Percentiles rank a stretch among this genome's conserved stretches.
These are phyloP conservation scores for Leavenworthia alabamica DNA, from an alignment of 345 rosid species.

Conservation along the genomic window DNA sequence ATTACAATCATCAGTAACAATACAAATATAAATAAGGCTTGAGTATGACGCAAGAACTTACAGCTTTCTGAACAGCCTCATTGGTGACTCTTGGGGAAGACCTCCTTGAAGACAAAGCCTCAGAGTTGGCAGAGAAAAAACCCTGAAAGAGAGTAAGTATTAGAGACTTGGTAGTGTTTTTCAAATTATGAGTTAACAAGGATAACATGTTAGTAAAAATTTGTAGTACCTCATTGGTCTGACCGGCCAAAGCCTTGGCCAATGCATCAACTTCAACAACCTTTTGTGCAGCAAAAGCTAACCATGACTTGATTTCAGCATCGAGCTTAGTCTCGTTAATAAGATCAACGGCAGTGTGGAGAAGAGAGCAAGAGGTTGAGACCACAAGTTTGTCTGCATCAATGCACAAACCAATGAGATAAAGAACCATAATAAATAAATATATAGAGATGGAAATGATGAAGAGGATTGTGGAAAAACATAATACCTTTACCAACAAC, in stretches of 20 bases:
- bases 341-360: conserved; percentile 94
- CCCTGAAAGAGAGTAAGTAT: conserved; percentile 39
- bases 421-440: background rate
- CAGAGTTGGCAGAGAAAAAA: conserved; percentile 71
- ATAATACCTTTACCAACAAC: conserved; percentile 78
- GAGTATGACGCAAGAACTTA: conserved; percentile 34
- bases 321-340: conserved; percentile 84
- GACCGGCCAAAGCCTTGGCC: conserved; percentile 87
- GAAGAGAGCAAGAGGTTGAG: conserved; percentile 94
- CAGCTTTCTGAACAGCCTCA: conserved; percentile 92
- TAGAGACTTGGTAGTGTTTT: background rate
- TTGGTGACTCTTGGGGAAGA: conserved; percentile 89
- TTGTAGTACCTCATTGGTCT: conserved; percentile 63
- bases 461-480: too few relatives aligned
- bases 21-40: background rate
- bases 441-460: background rate
- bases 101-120: conserved; percentile 82
- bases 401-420: conserved; percentile 2
- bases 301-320: conserved; percentile 84
- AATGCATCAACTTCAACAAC: conserved; percentile 86
- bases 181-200: background rate
- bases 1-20: background rate
- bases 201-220: background rate
- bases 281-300: conserved; percentile 97
- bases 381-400: conserved; percentile 82